Base-by-base conservation (phyloP, 306 rosid genomes). In the Cicer chorassanicum region DNA sequence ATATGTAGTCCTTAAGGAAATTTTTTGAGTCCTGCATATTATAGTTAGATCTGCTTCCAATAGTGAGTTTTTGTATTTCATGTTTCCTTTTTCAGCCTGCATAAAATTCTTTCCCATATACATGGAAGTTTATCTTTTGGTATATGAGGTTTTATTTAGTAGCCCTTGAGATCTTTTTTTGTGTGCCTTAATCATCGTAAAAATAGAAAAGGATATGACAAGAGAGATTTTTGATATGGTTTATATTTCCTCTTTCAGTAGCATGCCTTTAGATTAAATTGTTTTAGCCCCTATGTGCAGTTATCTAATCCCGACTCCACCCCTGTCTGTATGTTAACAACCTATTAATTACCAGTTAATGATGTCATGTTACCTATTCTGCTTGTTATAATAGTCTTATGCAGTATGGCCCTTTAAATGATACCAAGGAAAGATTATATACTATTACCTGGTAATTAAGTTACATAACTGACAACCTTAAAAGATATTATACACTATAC, bases 31-130 rank as follows among this genome's bases (percentile, higher is more conserved):
- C 46, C 63, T 68, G 50, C 57, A 59, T 44, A 60, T 60, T 78
- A 38, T 57, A 59, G 73, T 72, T 65, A 65, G 48, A 77, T 70
- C 62, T 59, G 55, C 67, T 18, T 41, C 72, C 76, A 59, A 49
- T 65, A 41, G 13, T 42, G 34, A 61, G 11, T 62, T 76, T 68
- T 51, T 62, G 65, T 36, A 42, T 68, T 54, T 68, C 61, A 45
- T 56, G 55, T 65, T 49, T 49, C 49, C 40, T 54, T 42, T 40
- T 57, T 72, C 55, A 50, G 34, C 38, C 13, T 21, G 49, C 43
- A 42, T 19, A 19, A 19, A 75, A 48, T 21, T 45, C n/a, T 51
- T 69, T 83, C 45, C 67, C n/a, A 63, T 36, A 16, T 63, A 12
- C 53, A 54, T 68, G 75, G 46, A 73, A 51, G 38, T 50, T 49